Conservation (phyloP, 83 land plant species). For the Picea abies region DNA sequence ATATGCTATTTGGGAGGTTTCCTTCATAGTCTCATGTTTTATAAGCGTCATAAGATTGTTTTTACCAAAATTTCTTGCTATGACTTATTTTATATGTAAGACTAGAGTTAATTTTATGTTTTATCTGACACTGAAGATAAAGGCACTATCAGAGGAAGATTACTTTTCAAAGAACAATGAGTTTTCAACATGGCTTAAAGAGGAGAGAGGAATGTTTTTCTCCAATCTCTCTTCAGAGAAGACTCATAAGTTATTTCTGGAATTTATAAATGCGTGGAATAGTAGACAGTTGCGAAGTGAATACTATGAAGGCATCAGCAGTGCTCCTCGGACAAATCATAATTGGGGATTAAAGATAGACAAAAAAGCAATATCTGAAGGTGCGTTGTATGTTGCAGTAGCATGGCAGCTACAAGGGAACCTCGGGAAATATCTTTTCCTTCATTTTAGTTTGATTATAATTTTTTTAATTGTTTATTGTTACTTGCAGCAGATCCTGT, state of each 20-base stretch:
- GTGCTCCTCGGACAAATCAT: constrained; percentile 76
- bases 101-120: constrained; percentile 1
- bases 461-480: not conserved
- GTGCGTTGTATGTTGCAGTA: constrained; percentile 18
- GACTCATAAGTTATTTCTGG: constrained; percentile 62
- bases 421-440: not conserved
- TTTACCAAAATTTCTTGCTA: not conserved
- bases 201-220: constrained; percentile 73
- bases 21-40: not conserved
- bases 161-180: constrained; percentile 92
- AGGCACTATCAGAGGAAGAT: constrained; percentile 78
- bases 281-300: constrained; percentile 48
- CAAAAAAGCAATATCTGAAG: constrained; percentile 17
- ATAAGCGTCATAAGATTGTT: not conserved
- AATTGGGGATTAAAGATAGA: constrained; percentile 73
- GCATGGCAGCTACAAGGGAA: too few species aligned
- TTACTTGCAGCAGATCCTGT: constrained; percentile 10
- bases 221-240: constrained; percentile 80
- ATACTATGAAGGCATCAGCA: constrained; percentile 81
- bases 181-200: constrained; percentile 93
- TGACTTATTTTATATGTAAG: too few species aligned
- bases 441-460: not conserved
- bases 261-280: constrained; percentile 87
- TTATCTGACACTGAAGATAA: constrained; percentile 16
- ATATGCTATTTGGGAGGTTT: not conserved